Evolutionary conservation across 2,329 filamentous ascomycete species (phyloP), one percentile per base, ranked within the genome.

Genomic region (Ploettnerulaceae sp.): DNA sequence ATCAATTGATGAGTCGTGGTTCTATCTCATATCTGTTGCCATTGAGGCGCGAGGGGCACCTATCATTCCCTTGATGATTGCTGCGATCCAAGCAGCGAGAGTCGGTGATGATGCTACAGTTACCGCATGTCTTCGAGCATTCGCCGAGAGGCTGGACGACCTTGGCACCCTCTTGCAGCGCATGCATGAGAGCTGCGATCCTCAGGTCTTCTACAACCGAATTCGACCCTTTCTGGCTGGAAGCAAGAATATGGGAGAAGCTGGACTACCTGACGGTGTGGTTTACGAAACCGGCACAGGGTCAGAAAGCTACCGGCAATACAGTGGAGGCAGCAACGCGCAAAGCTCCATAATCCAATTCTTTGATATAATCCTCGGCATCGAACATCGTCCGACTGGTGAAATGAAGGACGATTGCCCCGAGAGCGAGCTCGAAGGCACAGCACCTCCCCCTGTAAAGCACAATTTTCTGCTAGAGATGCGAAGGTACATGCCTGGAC

Each of bases 311-410:
- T 95, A 89, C 64, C 82, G 84, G 21, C 87, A 96, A 62, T 95
- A 89, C 65, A 86, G 86, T 52, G 93, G 93, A 31, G 93, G 93
- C 22, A 96, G 89, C 69, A 97, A 98, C 61, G 93, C 93, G 0
- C 93, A 98, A 68, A 95, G 89, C 72, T 96, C 90, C 48, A 72
- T 97, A 49, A 93, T 98, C 52, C 93, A 98, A 60, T 96, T 97
- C 71, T 97, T 97, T 62, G 93, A 98, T 65, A 81, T 97, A 39
- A 82, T 88, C 1, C 79, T 98, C 2, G 89, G 89, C 33, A 79
- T 98, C 42, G 84, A 93, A 63, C 93, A 98, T 66, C 82, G 86
- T 7, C 89, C 91, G 0, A 97, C 93, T 0, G 91, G 91, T 29
- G 80, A 87, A 56, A 84, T 77, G 65, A 69, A 70, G 14, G 70